Evolutionary conservation across 164 flowering plant species (phyloP), one percentile per base, ranked within the genome.

Genomic region (Macadamia integrifolia): DNA sequence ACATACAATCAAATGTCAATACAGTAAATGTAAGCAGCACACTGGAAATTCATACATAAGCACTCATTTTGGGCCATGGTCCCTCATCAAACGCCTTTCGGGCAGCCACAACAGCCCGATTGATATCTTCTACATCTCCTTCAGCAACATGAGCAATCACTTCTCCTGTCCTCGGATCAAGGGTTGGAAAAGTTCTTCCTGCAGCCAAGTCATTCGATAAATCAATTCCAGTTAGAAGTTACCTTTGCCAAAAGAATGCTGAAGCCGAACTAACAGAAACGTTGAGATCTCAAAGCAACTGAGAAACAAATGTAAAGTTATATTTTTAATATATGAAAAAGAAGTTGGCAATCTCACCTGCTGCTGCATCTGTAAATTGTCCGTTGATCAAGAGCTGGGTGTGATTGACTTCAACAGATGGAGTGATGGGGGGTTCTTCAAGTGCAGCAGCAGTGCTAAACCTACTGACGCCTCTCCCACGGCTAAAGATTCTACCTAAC

Each of bases 21-120:
- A 23, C 23, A 23, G 23, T 23, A 15, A 13, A 11, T 57, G 23
- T 57, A 23, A 14, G 30, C 44, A 76, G 2, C 46, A 58, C 0
- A 0, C 10, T 12, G 6, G 5, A 30, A 1, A 14, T 46, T 43
- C 18, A 46, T 71, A 75, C 74, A 71, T 75, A 71, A 29, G 74
- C 32, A 32, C 77, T 76, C 93, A 88, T 88, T 74, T 43, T 84
- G 0, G 93, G 91, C 91, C 93, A 88, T 6, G 91, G 88, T 68
- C 91, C 91, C 61, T 84, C 79, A 71, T 88, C 91, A 68, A 89
- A 87, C 15, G 93, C 91, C 73, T 75, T 85, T 29, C 91, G 87
- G 58, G 90, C 90, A 68, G 90, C 86, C 62, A 83, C 40, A 5
- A 87, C 94, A 28, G 94, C 91, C 28, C 84, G 75, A 68, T 88